Evolutionary conservation across 495 filamentous ascomycete species (phyloP).

Genomic region (Acidomyces sp.): DNA sequence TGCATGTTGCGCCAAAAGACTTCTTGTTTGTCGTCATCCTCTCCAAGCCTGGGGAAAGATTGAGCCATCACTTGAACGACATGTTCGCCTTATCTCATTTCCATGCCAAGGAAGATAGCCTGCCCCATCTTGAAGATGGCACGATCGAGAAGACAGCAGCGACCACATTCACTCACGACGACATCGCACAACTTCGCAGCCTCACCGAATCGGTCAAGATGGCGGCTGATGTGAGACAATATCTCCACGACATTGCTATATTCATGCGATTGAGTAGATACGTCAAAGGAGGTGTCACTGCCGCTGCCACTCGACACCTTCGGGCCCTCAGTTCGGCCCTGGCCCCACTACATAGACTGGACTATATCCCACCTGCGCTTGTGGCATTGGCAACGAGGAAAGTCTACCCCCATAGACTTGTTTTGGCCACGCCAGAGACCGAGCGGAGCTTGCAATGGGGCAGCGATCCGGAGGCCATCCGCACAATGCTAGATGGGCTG

Average conservation of each 20-base stretch:
- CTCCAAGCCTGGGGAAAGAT: conserved; percentile 10
- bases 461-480: conserved; percentile 58
- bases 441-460: conserved; percentile 92
- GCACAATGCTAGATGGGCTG: conserved; percentile 50
- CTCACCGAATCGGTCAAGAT: conserved; percentile 33
- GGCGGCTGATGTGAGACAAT: conserved; percentile 57
- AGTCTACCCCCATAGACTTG: conserved; percentile 75
- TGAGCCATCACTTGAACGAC: conserved; percentile 45
- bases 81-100: conserved; percentile 80
- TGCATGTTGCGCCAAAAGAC: conserved; percentile 58
- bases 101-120: conserved; percentile 60
- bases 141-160: neutral
- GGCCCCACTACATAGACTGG: conserved; percentile 69
- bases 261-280: conserved; percentile 80
- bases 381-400: conserved; percentile 75
- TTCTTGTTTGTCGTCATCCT: conserved; percentile 70
- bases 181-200: conserved; percentile 33
- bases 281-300: conserved; percentile 62
- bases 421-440: conserved; percentile 48
- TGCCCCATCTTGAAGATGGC: conserved; percentile 51
- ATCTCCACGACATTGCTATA: conserved; percentile 70
- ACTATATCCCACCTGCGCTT: conserved; percentile 73
- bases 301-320: conserved; percentile 66
- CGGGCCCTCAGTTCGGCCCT: conserved; percentile 37
- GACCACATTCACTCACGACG: conserved; percentile 21